These are phyloP conservation scores for Lipomyces mesembrius DNA, from an alignment of 805 yeast genomes.

Conservation along the genomic window DNA sequence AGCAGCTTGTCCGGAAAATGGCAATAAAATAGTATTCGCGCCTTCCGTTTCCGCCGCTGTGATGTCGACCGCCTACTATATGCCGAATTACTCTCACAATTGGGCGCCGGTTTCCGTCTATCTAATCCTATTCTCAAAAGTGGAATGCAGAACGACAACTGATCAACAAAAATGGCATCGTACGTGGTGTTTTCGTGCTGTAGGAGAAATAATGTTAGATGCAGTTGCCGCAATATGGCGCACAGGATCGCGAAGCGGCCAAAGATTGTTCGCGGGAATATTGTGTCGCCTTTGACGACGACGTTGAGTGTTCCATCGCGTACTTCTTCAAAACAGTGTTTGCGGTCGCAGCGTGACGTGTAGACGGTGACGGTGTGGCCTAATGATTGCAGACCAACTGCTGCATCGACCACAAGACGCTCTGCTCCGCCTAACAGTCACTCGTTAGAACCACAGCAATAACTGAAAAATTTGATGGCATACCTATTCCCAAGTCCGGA, in stretches of 20 bases:
- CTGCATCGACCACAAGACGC: slow-evolving; percentile 94
- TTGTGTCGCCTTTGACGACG: slow-evolving; percentile 75
- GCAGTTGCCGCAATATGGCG: slow-evolving; percentile 82
- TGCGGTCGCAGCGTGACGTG: slow-evolving; percentile 87
- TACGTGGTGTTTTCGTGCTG: slow-evolving; percentile 51
- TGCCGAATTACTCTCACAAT: neutral
- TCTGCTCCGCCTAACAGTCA: slow-evolving; percentile 76
- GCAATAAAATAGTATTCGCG: slow-evolving; percentile 81
- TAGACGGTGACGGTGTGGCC: slow-evolving; percentile 69
- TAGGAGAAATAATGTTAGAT: slow-evolving; percentile 57
- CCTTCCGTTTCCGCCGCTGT: slow-evolving; percentile 20
- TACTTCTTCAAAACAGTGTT: slow-evolving; percentile 92
- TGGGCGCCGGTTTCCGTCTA: neutral
- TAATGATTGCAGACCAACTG: slow-evolving; percentile 74
- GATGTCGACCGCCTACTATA: neutral
- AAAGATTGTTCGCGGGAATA: slow-evolving; percentile 69
- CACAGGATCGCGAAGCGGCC: slow-evolving; percentile 76
- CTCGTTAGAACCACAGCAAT: neutral
- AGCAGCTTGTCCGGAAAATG: slow-evolving; percentile 93
- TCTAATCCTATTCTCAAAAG: slow-evolving; percentile 51
- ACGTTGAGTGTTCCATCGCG: slow-evolving; percentile 59
- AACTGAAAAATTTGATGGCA: slow-evolving; percentile 15
- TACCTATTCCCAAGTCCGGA: slow-evolving; percentile 93
- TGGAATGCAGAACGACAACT: slow-evolving; percentile 83
- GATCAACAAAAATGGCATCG: slow-evolving; percentile 86